Conservation (phyloP, 352 stramenopile species). For the Phytophthora quininea region DNA sequence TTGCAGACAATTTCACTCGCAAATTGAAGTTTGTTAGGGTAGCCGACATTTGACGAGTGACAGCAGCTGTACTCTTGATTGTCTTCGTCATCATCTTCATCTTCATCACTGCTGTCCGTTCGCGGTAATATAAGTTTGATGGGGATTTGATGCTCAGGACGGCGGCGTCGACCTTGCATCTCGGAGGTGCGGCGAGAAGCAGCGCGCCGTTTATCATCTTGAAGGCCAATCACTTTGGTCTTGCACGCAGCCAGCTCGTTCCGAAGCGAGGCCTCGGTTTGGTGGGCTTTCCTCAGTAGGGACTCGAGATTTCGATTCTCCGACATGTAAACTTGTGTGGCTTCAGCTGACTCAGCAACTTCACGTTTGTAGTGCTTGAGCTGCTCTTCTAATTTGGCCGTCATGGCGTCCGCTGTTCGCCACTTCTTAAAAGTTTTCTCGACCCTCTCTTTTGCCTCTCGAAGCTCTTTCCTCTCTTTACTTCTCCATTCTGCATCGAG, state of each 20-base stretch:
- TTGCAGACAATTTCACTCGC: conserved; percentile 9
- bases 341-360: conserved; percentile 5
- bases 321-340: conserved; percentile 7
- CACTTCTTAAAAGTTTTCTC: conserved; percentile 35
- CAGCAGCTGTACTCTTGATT: conserved; percentile 16
- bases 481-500: conserved; percentile 23
- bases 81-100: conserved; percentile 23
- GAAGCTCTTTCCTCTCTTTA: conserved; percentile 29
- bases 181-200: neutral
- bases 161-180: conserved; percentile 8
- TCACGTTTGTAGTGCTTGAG: conserved; percentile 37
- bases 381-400: conserved; percentile 17
- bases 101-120: conserved; percentile 24
- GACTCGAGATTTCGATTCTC: conserved; percentile 28
- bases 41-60: neutral
- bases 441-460: conserved; percentile 29
- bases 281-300: conserved; percentile 32
- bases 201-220: conserved; percentile 32
- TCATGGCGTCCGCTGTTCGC: conserved; percentile 19
- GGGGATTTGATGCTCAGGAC: conserved; percentile 14
- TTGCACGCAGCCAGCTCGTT: neutral
- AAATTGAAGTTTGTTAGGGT: conserved; percentile 1
- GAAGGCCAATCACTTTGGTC: conserved; percentile 15
- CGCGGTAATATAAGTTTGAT: conserved; percentile 26
- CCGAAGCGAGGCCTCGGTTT: conserved; percentile 21